Evolutionary conservation across 495 filamentous ascomycete species (phyloP), one percentile per base, ranked within the genome.

Genomic region (Tetracladium marchalianum): DNA sequence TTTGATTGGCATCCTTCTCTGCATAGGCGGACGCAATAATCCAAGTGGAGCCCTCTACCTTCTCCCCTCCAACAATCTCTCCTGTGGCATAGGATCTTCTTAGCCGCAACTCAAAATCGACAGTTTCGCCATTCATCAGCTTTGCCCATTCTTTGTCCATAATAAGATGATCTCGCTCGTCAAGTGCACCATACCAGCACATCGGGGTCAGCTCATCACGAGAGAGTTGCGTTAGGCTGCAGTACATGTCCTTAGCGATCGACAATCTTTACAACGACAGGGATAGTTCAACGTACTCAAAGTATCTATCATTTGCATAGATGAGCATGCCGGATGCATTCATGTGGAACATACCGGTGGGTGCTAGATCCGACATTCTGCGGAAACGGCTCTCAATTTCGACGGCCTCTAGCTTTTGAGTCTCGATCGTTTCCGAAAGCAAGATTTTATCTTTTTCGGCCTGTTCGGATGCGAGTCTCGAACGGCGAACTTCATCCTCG

Each of bases 301-400:
- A 51, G 41, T 46, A 51, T 19, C 46, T 42, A 7, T 46, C 39
- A 34, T 51, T 51, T 11, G 42, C 49, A 33, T 51, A 51, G 13
- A 51, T 4, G 13, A 51, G 15, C 11, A 46, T 27, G 1, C 49
- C 49, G 19, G 3, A 2, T 10, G 35, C 16, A 36, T 36, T 9
- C 35, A 36, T 36, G 35, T n/a, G 12, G 9, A 36, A 36, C 35
- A 36, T 36, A 4, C 12, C 35, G 2, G 16, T 9, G 10, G 35
- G 35, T 3, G 35, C 35, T 5, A 36, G 35, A 36, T 36, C 35
- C 16, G 35, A n/a, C 35, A 36, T 36, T n/a, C 35, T n/a, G 12
- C 35, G 35, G 16, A 36, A 36, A n/a, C 35, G 35, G 35, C 16
- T 46, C 32, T 45, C 42, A 11, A 34, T 34, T 17, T 52, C 43